phyloP scores from a whole-genome alignment of 1,284 basidiomycete species.

The Sporisorium exsertum region DNA sequence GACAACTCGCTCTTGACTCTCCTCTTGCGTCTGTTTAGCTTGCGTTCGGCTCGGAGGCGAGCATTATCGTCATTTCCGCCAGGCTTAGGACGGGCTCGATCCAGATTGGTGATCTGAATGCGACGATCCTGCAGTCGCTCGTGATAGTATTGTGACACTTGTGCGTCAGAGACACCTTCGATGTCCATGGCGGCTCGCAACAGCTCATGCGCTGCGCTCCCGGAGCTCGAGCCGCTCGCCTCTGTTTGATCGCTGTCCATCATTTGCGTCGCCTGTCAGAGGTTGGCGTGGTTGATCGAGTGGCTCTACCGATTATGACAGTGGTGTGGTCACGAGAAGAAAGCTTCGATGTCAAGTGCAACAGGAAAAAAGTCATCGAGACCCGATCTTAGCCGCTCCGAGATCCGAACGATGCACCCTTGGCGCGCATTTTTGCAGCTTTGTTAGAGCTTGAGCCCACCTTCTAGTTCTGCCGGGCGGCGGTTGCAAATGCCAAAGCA shows the following conservation, averaged over 20 bases:
- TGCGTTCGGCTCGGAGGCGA: constrained; percentile 27
- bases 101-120: constrained; percentile 52
- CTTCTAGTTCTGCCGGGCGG: not conserved
- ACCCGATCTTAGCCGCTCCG: not conserved
- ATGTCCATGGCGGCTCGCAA: constrained; percentile 24
- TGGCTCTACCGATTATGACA: not conserved
- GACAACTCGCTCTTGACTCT: constrained; percentile 46
- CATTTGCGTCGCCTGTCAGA: not conserved
- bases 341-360: not conserved
- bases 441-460: not conserved
- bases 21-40: constrained; percentile 35
- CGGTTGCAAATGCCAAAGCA: not conserved
- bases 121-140: constrained; percentile 49
- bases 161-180: constrained; percentile 20
- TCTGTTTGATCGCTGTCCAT: constrained; percentile 20
- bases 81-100: constrained; percentile 42
- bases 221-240: constrained; percentile 23
- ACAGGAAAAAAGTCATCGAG: not conserved
- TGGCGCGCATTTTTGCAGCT: not conserved
- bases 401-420: not conserved
- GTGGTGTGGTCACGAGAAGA: not conserved
- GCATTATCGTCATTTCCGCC: constrained; percentile 33
- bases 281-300: not conserved
- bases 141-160: constrained; percentile 39
- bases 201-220: constrained; percentile 26